Percentiles rank a stretch among this genome's conserved stretches.
Evolutionary conservation across 2,329 filamentous ascomycete genomes (phyloP).

Genomic region (Monosporascus sp.): DNA sequence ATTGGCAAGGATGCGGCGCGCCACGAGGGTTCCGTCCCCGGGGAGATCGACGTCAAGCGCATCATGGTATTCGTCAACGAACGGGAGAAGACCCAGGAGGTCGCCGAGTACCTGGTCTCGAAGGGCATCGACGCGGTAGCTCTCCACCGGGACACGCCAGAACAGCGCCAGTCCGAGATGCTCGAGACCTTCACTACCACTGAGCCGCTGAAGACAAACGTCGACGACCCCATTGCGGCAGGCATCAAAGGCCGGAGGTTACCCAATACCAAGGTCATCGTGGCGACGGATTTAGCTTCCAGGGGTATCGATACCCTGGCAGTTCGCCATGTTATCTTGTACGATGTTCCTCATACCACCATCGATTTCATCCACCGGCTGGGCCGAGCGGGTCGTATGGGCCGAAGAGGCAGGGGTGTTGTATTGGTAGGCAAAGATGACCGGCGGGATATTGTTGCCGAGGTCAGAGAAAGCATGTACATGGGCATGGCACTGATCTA

Average conservation of each 20-base stretch:
- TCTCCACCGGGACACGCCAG: slow-evolving; percentile 76
- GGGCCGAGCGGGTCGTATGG: slow-evolving; percentile 88
- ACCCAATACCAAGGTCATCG: slow-evolving; percentile 80
- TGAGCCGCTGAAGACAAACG: slow-evolving; percentile 32
- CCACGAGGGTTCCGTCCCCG: slow-evolving; percentile 51
- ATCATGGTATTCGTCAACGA: slow-evolving; percentile 97
- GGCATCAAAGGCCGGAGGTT: slow-evolving; percentile 46
- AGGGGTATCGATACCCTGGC: slow-evolving; percentile 90
- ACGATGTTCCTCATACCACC: slow-evolving; percentile 95
- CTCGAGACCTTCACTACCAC: slow-evolving; percentile 66
- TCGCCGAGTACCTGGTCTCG: slow-evolving; percentile 70
- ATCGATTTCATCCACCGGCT: slow-evolving; percentile 98
- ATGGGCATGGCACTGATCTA: background rate
- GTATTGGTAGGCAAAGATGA: slow-evolving; percentile 88
- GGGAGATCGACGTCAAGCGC: slow-evolving; percentile 65
- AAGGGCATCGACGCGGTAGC: slow-evolving; percentile 89
- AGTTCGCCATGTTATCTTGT: slow-evolving; percentile 86
- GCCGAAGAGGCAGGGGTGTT: slow-evolving; percentile 79
- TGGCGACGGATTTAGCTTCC: slow-evolving; percentile 89
- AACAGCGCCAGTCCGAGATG: slow-evolving; percentile 71
- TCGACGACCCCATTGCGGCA: slow-evolving; percentile 17
- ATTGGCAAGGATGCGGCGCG: slow-evolving; percentile 71
- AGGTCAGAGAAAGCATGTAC: slow-evolving; percentile 53
- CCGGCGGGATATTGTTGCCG: slow-evolving; percentile 81
- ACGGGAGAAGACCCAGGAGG: slow-evolving; percentile 77